Evolutionary conservation across 192 early-diverging fungal species (phyloP).

Genomic region (Podila minutissima): DNA sequence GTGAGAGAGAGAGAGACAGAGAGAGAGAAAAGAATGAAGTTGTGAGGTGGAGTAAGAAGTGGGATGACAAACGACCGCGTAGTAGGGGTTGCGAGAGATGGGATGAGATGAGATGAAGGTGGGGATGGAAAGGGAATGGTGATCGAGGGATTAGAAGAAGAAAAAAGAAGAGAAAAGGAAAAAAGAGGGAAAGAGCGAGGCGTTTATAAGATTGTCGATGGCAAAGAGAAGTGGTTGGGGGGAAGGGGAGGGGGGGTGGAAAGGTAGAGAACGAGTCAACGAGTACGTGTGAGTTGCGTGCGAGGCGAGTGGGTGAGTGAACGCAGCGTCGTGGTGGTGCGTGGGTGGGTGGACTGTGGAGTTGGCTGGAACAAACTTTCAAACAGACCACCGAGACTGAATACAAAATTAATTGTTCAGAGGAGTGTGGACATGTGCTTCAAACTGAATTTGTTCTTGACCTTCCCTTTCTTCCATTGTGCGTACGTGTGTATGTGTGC

Average conservation of each 20-base stretch:
- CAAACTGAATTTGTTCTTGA: no score
- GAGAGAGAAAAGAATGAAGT: background rate
- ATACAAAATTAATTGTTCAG: no score
- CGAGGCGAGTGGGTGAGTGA: background rate
- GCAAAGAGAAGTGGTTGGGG: background rate
- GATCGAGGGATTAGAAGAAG: conserved; percentile 19
- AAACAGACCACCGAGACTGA: no score
- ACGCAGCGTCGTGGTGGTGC: background rate
- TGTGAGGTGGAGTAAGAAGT: background rate
- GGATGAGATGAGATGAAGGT: background rate
- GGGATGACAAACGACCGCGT: no score
- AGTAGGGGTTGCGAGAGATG: no score
- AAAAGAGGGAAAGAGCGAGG: background rate
- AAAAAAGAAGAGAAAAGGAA: conserved; percentile 11
- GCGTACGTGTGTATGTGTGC: no score
- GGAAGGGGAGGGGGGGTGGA: no score
- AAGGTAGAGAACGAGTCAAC: background rate
- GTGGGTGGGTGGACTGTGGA: no score
- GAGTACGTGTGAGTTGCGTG: background rate
- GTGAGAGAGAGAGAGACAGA: background rate
- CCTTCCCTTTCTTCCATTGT: no score
- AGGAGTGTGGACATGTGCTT: no score
- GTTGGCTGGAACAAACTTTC: no score
- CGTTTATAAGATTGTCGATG: background rate
- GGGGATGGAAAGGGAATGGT: conserved; percentile 13